Conservation (phyloP, 257 asterid species). For the Forsythia viridissima region DNA sequence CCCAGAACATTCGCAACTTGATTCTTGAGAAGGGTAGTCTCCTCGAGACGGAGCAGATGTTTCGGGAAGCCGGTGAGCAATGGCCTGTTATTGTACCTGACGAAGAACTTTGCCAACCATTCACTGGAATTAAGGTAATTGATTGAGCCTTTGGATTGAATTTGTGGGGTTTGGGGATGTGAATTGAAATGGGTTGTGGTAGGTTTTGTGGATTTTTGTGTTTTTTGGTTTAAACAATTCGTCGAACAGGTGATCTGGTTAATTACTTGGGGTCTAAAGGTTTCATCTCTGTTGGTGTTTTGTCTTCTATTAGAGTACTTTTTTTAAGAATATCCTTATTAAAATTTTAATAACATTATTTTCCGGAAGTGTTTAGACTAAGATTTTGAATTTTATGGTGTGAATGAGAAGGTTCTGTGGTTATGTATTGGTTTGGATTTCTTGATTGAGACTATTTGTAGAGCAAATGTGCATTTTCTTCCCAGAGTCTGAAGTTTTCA, state of each 20-base stretch:
- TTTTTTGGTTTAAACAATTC: conserved; percentile 31
- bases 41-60: conserved; percentile 94
- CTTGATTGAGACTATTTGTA: not conserved
- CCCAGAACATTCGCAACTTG: conserved; percentile 75
- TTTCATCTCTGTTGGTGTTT: not conserved
- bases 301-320: not conserved
- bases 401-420: not conserved
- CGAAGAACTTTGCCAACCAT: conserved; percentile 64
- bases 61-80: conserved; percentile 86
- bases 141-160: not conserved
- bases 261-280: not conserved
- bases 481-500: not conserved
- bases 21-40: conserved; percentile 85
- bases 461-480: not conserved
- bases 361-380: not conserved
- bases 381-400: not conserved
- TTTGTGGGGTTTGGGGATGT: not conserved
- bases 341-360: not conserved
- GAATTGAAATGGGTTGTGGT: not conserved
- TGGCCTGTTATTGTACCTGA: conserved; percentile 89
- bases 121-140: conserved; percentile 69
- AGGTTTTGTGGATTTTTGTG: not conserved
- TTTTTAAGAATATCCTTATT: not conserved
- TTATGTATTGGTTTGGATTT: not conserved
- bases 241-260: conserved; percentile 37